These are phyloP conservation scores for Phalaenopsis hybrid DNA, from an alignment of 116 monocot species.

Conservation along the genomic window DNA sequence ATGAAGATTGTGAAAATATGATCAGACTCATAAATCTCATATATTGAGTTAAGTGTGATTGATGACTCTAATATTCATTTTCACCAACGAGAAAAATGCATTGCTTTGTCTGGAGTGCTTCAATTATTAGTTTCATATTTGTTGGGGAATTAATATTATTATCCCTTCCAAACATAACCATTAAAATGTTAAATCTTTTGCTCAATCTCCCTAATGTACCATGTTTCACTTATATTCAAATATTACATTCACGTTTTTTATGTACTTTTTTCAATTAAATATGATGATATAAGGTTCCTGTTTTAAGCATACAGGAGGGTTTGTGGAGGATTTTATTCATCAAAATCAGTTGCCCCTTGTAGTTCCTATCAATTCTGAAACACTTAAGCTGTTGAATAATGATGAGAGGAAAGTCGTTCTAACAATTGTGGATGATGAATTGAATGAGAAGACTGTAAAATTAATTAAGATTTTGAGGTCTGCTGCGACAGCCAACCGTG, in stretches of 20 bases:
- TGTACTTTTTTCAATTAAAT: background rate
- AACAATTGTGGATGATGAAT: constrained; percentile 65
- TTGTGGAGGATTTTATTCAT: constrained; percentile 75
- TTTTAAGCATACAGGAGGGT: constrained; percentile 38
- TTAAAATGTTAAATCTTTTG: background rate
- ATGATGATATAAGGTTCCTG: background rate
- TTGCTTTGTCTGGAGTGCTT: background rate
- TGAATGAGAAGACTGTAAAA: constrained; percentile 42
- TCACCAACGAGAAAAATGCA: background rate
- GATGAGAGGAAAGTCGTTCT: constrained; percentile 79
- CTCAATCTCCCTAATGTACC: background rate
- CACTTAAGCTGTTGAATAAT: constrained; percentile 68
- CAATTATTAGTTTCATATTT: background rate
- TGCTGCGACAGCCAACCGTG: constrained; percentile 90
- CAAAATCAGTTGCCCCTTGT: constrained; percentile 75
- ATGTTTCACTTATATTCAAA: background rate
- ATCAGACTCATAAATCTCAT: background rate
- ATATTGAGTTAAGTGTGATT: background rate
- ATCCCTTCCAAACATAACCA: background rate
- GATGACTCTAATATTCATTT: background rate
- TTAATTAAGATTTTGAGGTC: constrained; percentile 70
- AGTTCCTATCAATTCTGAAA: constrained; percentile 81
- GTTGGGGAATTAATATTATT: background rate
- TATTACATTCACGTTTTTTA: background rate
- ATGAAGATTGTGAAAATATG: too few relatives aligned